A percentile compares a stretch with the other conserved stretches of the same genome.
phyloP scores from a whole-genome alignment of 768 basidiomycete genomes.

The Leccinellum luteum region DNA sequence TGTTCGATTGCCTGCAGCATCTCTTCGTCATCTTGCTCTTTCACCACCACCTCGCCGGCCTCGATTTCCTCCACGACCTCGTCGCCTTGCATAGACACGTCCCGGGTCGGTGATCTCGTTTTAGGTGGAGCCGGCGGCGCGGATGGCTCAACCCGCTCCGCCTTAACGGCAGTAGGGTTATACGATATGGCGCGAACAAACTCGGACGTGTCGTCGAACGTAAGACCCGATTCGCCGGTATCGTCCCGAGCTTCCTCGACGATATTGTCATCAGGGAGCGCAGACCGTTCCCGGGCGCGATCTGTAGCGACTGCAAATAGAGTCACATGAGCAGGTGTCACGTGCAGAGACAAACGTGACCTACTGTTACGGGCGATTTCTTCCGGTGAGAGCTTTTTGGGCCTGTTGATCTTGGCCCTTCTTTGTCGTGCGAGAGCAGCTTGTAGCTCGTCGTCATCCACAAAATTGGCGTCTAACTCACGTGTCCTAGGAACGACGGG shows the following conservation, averaged over 20 bases:
- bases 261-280: constrained; percentile 36
- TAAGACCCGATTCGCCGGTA: constrained; percentile 49
- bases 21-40: constrained; percentile 76
- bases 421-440: constrained; percentile 85
- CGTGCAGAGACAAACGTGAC: constrained; percentile 21
- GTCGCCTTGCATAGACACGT: constrained; percentile 62
- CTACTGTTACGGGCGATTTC: constrained; percentile 75
- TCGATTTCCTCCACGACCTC: constrained; percentile 62
- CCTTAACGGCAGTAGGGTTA: constrained; percentile 54
- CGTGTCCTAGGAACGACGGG: constrained; percentile 65
- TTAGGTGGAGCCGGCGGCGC: constrained; percentile 26
- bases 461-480: constrained; percentile 84
- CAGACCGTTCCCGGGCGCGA: constrained; percentile 51
- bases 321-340: not conserved
- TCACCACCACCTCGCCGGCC: constrained; percentile 75
- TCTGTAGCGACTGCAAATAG: constrained; percentile 59
- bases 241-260: constrained; percentile 46
- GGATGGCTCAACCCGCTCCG: constrained; percentile 41
- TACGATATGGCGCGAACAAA: constrained; percentile 86
- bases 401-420: constrained; percentile 74
- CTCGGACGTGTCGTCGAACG: constrained; percentile 95
- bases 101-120: constrained; percentile 43
- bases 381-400: constrained; percentile 76
- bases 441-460: constrained; percentile 98
- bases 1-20: constrained; percentile 80